Evolutionary conservation across 805 yeast genomes (phyloP).

Genomic region (Saccharomycopsis guyanensis): DNA sequence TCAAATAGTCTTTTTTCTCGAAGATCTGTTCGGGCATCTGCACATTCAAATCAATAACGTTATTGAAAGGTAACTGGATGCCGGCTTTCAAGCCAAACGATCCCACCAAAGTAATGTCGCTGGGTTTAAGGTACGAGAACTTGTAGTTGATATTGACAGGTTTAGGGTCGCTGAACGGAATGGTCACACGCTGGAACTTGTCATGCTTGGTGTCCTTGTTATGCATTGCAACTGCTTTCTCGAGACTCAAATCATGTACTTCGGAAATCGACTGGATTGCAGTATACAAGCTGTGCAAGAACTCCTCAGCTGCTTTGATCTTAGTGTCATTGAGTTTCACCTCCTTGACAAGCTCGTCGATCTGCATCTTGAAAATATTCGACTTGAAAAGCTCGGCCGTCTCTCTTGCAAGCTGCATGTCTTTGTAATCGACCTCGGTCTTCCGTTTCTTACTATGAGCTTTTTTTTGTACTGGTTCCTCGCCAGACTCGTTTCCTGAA

Average conservation of each 20-base stretch:
- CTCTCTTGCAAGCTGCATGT: conserved; percentile 85
- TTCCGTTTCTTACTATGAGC: neutral
- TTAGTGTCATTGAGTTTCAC: conserved; percentile 66
- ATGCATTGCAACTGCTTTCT: conserved; percentile 52
- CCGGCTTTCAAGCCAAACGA: conserved; percentile 84
- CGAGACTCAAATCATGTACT: conserved; percentile 41
- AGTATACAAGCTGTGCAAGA: conserved; percentile 65
- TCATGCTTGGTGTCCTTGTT: conserved; percentile 22
- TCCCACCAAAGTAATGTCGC: conserved; percentile 73
- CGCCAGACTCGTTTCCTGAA: conserved; percentile 22
- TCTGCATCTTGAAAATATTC: conserved; percentile 89
- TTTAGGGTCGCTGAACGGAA: conserved; percentile 89
- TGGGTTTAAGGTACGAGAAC: conserved; percentile 63
- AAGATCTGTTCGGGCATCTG: conserved; percentile 74
- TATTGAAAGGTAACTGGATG: conserved; percentile 50
- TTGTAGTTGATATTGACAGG: conserved; percentile 64
- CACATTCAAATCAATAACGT: conserved; percentile 70
- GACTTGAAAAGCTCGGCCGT: conserved; percentile 92
- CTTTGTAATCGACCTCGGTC: conserved; percentile 41
- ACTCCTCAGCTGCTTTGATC: conserved; percentile 57
- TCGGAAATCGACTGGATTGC: conserved; percentile 59
- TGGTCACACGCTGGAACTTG: conserved; percentile 40
- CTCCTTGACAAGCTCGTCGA: conserved; percentile 83
- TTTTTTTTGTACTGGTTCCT: conserved; percentile 5
- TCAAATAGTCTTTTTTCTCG: conserved; percentile 82